phyloP scores from a whole-genome alignment of 352 stramenopile species.

The Pythium myriotylum region DNA sequence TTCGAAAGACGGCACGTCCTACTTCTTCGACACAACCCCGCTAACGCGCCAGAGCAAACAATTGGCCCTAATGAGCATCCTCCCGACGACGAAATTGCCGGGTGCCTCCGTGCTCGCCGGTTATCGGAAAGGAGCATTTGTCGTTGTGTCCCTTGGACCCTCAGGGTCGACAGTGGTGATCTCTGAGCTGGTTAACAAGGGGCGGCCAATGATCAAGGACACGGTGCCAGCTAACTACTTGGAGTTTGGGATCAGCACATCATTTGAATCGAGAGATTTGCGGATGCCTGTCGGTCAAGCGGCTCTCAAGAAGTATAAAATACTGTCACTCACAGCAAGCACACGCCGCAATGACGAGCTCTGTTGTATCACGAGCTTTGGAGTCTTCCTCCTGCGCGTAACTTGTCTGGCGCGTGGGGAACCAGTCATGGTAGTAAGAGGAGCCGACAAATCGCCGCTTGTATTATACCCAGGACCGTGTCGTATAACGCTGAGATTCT shows the following conservation, averaged over 20 bases:
- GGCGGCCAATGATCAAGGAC: constrained; percentile 47
- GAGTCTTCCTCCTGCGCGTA: constrained; percentile 45
- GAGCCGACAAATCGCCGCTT: constrained; percentile 41
- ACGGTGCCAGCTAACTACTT: constrained; percentile 57
- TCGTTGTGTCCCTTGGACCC: constrained; percentile 46
- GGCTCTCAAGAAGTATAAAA: constrained; percentile 57
- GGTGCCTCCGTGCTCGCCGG: constrained; percentile 44
- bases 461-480: constrained; percentile 46
- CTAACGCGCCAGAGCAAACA: constrained; percentile 56
- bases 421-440: constrained; percentile 45
- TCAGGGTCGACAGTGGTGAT: constrained; percentile 44
- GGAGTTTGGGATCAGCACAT: constrained; percentile 49
- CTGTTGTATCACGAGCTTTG: constrained; percentile 63
- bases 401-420: constrained; percentile 37
- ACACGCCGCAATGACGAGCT: constrained; percentile 36
- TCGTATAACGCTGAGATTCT: constrained; percentile 45
- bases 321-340: constrained; percentile 46
- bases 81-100: constrained; percentile 57
- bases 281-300: constrained; percentile 13
- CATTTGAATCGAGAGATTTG: constrained; percentile 57
- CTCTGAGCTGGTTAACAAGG: constrained; percentile 65
- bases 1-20: constrained; percentile 66
- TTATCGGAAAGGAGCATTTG: constrained; percentile 46
- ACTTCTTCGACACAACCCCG: constrained; percentile 65
- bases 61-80: constrained; percentile 38